Base-by-base conservation (phyloP, 2,329 filamentous ascomycete species). In the Epichloe scottii region DNA sequence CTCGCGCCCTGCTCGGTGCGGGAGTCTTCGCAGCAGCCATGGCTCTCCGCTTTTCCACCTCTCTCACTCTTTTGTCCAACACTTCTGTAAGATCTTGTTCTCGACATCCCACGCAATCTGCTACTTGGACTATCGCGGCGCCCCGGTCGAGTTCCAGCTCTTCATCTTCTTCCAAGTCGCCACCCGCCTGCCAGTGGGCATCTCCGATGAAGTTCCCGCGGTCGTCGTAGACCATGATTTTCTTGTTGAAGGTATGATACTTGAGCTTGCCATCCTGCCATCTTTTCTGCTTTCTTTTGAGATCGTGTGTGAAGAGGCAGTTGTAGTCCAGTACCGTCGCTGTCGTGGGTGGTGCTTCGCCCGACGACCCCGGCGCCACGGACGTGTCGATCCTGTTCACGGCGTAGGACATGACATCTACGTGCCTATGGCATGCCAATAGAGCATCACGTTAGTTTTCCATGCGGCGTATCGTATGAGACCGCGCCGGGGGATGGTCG, bases 251-350 rank as follows among this genome's bases (percentile, higher is more conserved):
- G 0, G 86, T 85, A 63, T 96, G 90, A 57, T 85, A 95, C 56
- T 85, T 86, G 54, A 96, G 78, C 48, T 82, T 82, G 37, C 91
- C 90, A 82, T 96, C 90, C 61, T 95, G 88, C 90, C 90, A 96
- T 54, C 87, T 76, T 65, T 96, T 96, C 59, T 88, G 83, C 69
- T 96, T 96, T 51, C 87, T 82, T 48, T 82, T 81, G 41, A 95
- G 66, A 63, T 96, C 90, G 63, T 87, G 81, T 2, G 89, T 94
- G 67, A 87, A 96, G 4, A 96, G 81, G 65, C 90, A 96, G 55
- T 80, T 77, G 66, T 85, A 94, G 62, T 94, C 89, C 62, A 86
- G 73, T 39, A 96, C 89, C 0, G 79, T 75, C 2, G 89, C 88
- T 19, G 82, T 85, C 3, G 60, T 58, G 15, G 60, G 55, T 11